A percentile compares a stretch with the other conserved stretches of the same genome.
Evolutionary conservation across 257 asterid genomes (phyloP).

Genomic region (Capsicum rhomboideum): DNA sequence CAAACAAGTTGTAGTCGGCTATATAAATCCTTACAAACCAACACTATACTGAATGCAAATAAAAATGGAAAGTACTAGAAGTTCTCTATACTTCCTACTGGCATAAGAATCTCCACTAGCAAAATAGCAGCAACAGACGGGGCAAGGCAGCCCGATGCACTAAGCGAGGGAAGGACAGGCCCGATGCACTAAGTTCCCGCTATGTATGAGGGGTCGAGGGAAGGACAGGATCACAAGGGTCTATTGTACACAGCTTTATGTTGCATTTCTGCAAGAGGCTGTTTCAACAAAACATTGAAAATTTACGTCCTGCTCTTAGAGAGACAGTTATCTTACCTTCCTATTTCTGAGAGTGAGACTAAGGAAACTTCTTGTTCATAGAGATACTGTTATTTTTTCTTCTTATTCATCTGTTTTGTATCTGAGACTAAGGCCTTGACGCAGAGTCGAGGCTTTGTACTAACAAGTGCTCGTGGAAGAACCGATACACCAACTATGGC

Average conservation of each 20-base stretch:
- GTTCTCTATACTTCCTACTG: not conserved
- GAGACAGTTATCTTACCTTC: not conserved
- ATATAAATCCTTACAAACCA: not conserved
- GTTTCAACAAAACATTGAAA: not conserved
- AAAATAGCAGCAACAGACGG: not conserved
- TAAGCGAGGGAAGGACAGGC: too few species aligned
- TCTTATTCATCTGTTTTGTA: slow-evolving; percentile 10
- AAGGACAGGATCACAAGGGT: too few species aligned
- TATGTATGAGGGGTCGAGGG: too few species aligned
- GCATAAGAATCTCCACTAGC: not conserved
- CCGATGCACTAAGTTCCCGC: too few species aligned
- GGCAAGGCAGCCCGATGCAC: too few species aligned
- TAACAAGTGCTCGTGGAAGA: slow-evolving; percentile 31
- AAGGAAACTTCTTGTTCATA: too few species aligned
- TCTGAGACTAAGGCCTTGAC: slow-evolving; percentile 28
- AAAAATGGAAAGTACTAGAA: not conserved
- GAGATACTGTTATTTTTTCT: not conserved
- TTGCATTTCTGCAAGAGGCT: too few species aligned
- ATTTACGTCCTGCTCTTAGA: not conserved
- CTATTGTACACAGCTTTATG: too few species aligned
- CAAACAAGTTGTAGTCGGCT: not conserved
- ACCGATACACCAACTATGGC: slow-evolving; percentile 36
- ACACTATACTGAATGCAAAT: not conserved
- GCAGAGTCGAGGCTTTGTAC: slow-evolving; percentile 30
- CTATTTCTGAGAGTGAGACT: too few species aligned